phyloP scores from a whole-genome alignment of 1,284 basidiomycete genomes.

The Mycena sp. region DNA sequence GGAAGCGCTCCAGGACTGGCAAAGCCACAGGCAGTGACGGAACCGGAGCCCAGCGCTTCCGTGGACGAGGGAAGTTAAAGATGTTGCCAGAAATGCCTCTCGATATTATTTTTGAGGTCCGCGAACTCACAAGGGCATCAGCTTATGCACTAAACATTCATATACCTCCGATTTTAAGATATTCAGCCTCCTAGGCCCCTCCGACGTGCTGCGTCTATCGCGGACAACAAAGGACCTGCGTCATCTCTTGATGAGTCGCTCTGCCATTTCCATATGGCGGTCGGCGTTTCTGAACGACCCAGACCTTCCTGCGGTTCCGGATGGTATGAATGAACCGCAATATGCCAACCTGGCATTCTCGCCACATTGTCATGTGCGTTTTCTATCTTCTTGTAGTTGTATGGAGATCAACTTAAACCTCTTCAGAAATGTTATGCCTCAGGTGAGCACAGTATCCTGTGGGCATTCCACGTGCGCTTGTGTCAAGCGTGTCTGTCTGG shows the following conservation, averaged over 20 bases:
- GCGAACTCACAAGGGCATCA: not conserved
- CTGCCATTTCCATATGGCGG: constrained; percentile 31
- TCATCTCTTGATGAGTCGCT: constrained; percentile 30
- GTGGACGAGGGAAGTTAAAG: constrained; percentile 19
- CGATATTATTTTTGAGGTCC: constrained; percentile 29
- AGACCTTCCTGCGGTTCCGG: constrained; percentile 30
- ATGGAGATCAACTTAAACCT: not conserved
- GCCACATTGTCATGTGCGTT: constrained; percentile 30
- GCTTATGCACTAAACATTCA: no score
- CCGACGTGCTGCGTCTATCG: constrained; percentile 30
- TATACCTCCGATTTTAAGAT: constrained; percentile 8
- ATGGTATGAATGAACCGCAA: constrained; percentile 31
- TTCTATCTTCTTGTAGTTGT: not conserved
- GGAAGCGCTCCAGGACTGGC: not conserved
- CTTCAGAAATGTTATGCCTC: constrained; percentile 4
- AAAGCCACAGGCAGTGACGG: not conserved
- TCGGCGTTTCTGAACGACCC: constrained; percentile 27
- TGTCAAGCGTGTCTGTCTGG: constrained; percentile 19
- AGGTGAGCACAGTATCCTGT: constrained; percentile 20
- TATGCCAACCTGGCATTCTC: constrained; percentile 34
- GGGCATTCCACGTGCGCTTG: constrained; percentile 21
- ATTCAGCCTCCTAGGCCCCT: constrained; percentile 30
- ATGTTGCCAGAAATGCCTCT: constrained; percentile 29
- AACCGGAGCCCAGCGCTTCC: not conserved
- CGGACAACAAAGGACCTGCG: constrained; percentile 33